A percentile compares a stretch with the other conserved stretches of the same genome.
Evolutionary conservation across 805 yeast genomes (phyloP).

Genomic region (Ogataea allantospora): DNA sequence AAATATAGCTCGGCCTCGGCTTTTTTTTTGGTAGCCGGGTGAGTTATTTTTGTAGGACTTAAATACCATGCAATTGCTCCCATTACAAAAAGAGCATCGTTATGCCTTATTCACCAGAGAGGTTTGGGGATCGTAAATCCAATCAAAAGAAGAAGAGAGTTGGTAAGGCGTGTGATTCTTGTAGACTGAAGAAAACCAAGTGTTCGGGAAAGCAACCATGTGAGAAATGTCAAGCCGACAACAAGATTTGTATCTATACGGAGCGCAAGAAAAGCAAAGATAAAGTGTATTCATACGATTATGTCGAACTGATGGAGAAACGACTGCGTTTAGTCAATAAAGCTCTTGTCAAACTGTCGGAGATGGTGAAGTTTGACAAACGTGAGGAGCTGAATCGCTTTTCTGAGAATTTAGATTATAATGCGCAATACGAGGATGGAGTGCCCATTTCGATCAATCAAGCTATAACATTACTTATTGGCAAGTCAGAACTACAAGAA

Average conservation of each 20-base stretch:
- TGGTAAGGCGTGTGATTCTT: conserved; percentile 63
- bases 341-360: conserved; percentile 44
- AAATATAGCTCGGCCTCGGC: conserved; percentile 10
- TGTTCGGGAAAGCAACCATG: conserved; percentile 66
- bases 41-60: conserved; percentile 5
- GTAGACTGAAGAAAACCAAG: conserved; percentile 61
- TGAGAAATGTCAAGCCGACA: conserved; percentile 51
- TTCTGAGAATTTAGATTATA: conserved; percentile 16
- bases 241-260: conserved; percentile 58
- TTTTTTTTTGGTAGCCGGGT: neutral
- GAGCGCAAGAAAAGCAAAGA: conserved; percentile 54
- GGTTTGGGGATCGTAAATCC: conserved; percentile 9
- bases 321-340: conserved; percentile 51
- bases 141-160: conserved; percentile 48
- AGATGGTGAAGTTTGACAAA: conserved; percentile 24
- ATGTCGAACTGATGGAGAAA: conserved; percentile 62
- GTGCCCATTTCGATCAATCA: conserved; percentile 43
- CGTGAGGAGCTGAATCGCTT: conserved; percentile 13
- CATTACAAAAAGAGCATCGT: neutral
- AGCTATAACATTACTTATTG: conserved; percentile 43
- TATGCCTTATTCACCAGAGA: conserved; percentile 11
- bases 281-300: conserved; percentile 56
- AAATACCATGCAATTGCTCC: conserved; percentile 2
- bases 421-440: conserved; percentile 18
- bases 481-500: conserved; percentile 39